Evolutionary conservation across 345 rosid genomes (phyloP).

Genomic region (Lepidium didymum): DNA sequence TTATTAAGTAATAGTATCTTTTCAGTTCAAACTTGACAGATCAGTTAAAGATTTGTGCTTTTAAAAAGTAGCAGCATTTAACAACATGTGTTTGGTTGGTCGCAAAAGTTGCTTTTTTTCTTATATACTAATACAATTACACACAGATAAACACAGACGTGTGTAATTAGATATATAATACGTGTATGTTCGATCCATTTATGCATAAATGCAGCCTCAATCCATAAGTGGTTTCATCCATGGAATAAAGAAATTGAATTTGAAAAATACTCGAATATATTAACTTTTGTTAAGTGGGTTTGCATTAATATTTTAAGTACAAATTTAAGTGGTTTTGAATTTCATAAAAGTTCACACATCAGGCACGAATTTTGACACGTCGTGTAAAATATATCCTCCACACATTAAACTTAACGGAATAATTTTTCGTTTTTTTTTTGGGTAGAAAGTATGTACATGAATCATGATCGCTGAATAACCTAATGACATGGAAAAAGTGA

Average conservation of each 20-base stretch:
- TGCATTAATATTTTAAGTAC: neutral
- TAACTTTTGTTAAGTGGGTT: neutral
- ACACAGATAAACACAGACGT: neutral
- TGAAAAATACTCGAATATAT: neutral
- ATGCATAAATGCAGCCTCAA: neutral
- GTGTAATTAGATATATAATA: neutral
- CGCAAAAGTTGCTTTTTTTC: conserved; percentile 4
- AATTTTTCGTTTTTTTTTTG: neutral
- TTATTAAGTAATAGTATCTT: neutral
- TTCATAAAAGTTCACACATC: neutral
- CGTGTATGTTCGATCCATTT: neutral
- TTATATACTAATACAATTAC: neutral
- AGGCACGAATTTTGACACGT: neutral
- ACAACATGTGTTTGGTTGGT: conserved; percentile 28
- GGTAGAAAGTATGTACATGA: neutral
- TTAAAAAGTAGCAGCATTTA: conserved; percentile 20
- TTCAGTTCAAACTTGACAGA: conserved; percentile 21
- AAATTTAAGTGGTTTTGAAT: neutral
- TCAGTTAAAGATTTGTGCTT: conserved; percentile 18
- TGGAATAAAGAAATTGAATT: neutral
- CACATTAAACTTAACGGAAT: neutral
- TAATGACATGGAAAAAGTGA: neutral
- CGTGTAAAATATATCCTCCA: neutral
- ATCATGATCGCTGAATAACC: neutral
- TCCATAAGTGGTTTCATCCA: neutral